Percentiles rank a stretch among this genome's conserved stretches.
These are phyloP conservation scores for Dothideomycetidae sp. DNA, from an alignment of 2,329 filamentous ascomycete genomes.

Conservation along the genomic window DNA sequence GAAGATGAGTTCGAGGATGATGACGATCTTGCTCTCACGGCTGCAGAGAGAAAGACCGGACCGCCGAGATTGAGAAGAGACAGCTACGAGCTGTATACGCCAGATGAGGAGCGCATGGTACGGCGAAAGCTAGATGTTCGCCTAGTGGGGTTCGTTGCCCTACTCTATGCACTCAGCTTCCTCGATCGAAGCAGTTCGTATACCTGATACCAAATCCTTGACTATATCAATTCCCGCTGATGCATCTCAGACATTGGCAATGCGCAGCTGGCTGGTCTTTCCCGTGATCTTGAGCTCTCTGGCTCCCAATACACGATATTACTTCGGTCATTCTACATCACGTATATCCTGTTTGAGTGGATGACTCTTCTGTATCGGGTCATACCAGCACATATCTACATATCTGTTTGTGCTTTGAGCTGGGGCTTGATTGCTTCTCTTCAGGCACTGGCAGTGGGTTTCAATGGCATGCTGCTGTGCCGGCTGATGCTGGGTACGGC, in stretches of 20 bases:
- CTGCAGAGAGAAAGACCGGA: no score
- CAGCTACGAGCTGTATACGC: conserved; percentile 38
- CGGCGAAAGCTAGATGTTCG: conserved; percentile 59
- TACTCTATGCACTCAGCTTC: conserved; percentile 75
- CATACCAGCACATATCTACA: conserved; percentile 47
- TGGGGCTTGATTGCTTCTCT: conserved; percentile 72
- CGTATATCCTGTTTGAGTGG: conserved; percentile 51
- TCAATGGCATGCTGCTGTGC: conserved; percentile 48
- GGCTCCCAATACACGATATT: conserved; percentile 46
- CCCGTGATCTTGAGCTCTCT: conserved; percentile 39
- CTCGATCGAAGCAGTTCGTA: conserved; percentile 51
- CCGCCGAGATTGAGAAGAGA: conserved; percentile 1
- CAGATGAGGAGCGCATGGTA: conserved; percentile 58
- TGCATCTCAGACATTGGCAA: conserved; percentile 35
- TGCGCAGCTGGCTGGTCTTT: conserved; percentile 44
- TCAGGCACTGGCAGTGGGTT: conserved; percentile 38
- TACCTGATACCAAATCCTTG: no score
- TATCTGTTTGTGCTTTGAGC: conserved; percentile 50
- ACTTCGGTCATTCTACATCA: conserved; percentile 48
- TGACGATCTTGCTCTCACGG: no score
- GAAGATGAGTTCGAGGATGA: no score
- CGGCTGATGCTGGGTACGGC: conserved; percentile 39
- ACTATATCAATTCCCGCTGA: no score
- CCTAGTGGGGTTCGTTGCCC: conserved; percentile 65
- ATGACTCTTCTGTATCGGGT: conserved; percentile 46